Evolutionary conservation across 495 filamentous ascomycete species (phyloP).

Genomic region (Trichoderma reesei): DNA sequence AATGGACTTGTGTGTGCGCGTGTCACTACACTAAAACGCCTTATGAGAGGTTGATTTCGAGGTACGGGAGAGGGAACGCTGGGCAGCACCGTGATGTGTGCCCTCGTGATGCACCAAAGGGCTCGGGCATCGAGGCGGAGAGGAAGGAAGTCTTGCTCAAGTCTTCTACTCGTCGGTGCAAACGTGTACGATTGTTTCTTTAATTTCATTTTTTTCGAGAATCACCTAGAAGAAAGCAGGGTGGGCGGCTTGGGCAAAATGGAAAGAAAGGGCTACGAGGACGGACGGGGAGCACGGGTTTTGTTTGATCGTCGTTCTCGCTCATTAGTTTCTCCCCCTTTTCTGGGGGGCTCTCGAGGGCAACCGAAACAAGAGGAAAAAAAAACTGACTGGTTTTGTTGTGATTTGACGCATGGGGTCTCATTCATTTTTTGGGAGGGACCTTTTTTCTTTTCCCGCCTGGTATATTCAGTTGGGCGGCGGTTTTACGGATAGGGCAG

Average conservation of each 20-base stretch:
- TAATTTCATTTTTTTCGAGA: conserved; percentile 1
- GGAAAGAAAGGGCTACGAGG: conserved; percentile 6
- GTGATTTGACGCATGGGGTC: conserved; percentile 5
- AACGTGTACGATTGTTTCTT: conserved; percentile 9
- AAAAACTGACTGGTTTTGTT: conserved; percentile 7
- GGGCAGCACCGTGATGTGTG: not conserved
- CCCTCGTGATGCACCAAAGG: not conserved
- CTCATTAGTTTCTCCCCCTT: not conserved
- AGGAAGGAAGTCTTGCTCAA: conserved; percentile 1
- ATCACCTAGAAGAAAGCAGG: conserved; percentile 6
- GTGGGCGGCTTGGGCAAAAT: conserved; percentile 9
- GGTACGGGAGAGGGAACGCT: not conserved
- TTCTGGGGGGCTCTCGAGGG: not conserved
- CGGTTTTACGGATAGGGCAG: conserved; percentile 4
- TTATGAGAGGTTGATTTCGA: not conserved
- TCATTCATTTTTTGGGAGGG: conserved; percentile 8
- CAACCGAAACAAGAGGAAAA: not conserved
- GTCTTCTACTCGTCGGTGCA: conserved; percentile 4
- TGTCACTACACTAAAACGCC: conserved; percentile 6
- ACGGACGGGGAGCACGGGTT: conserved; percentile 3
- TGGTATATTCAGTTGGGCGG: not conserved
- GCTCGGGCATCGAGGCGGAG: not conserved
- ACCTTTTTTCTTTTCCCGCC: not conserved
- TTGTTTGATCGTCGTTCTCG: conserved; percentile 2
- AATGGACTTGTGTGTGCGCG: not conserved